Evolutionary conservation across 139 green algal genomes (phyloP).

Genomic region (Chlorella sp.): DNA sequence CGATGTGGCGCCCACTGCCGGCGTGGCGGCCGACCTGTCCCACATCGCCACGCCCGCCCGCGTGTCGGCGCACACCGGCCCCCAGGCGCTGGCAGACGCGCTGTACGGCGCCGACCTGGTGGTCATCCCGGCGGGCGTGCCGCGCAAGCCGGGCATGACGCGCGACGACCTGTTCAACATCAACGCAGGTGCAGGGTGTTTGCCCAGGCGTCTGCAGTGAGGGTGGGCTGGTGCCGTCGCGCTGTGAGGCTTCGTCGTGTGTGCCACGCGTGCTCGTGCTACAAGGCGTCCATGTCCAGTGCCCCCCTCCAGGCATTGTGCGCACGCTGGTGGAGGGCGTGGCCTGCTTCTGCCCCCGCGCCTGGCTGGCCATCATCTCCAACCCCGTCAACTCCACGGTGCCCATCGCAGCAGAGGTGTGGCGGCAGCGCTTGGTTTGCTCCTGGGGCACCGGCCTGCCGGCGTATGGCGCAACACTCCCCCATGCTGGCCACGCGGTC

Average conservation of each 20-base stretch:
- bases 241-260: too few relatives aligned
- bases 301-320: slow-evolving; percentile 73
- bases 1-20: slow-evolving; percentile 92
- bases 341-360: slow-evolving; percentile 76
- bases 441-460: neutral
- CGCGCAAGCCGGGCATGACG: slow-evolving; percentile 98
- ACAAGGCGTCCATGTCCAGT: too few relatives aligned
- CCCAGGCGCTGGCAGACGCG: slow-evolving; percentile 75
- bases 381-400: slow-evolving; percentile 99
- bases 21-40: slow-evolving; percentile 93
- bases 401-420: slow-evolving; percentile 94
- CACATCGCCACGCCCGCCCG: slow-evolving; percentile 92
- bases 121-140: slow-evolving; percentile 96
- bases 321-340: slow-evolving; percentile 66
- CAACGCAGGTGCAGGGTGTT: slow-evolving; percentile 80
- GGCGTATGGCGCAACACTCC: too few relatives aligned
- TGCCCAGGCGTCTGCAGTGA: too few relatives aligned
- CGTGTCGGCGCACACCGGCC: slow-evolving; percentile 77
- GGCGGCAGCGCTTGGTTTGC: neutral
- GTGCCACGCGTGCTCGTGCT: too few relatives aligned
- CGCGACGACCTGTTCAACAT: slow-evolving; percentile 99
- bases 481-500: too few relatives aligned
- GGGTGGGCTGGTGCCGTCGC: neutral
- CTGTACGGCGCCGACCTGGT: slow-evolving; percentile 86
- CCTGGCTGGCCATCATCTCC: slow-evolving; percentile 93